Evolutionary conservation across 202 grass and related monocot species (phyloP).

Genomic region (Elaeis oleifera): DNA sequence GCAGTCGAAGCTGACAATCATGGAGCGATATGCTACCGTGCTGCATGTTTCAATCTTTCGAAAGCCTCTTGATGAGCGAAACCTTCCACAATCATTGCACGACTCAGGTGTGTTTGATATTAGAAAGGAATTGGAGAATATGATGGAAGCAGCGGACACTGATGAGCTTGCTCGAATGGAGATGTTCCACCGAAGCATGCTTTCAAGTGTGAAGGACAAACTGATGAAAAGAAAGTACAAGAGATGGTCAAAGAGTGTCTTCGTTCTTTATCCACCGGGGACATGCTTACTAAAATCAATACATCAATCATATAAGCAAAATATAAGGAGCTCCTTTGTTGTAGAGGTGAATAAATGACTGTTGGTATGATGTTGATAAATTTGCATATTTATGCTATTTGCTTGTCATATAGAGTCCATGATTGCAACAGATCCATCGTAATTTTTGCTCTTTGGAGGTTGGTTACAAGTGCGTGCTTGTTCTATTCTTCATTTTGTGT

Average conservation of each 20-base stretch:
- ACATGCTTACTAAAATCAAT: background rate
- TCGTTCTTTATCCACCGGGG: slow-evolving; percentile 51
- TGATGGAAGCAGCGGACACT: slow-evolving; percentile 51
- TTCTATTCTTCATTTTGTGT: too few relatives aligned
- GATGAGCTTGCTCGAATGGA: slow-evolving; percentile 76
- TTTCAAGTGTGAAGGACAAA: slow-evolving; percentile 83
- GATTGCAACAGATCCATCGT: too few relatives aligned
- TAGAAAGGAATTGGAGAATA: slow-evolving; percentile 75
- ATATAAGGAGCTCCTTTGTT: too few relatives aligned
- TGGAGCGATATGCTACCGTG: slow-evolving; percentile 84
- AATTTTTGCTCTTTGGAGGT: too few relatives aligned
- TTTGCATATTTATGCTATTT: too few relatives aligned
- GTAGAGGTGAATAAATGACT: too few relatives aligned
- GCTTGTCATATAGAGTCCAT: too few relatives aligned
- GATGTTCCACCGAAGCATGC: slow-evolving; percentile 73
- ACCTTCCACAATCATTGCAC: slow-evolving; percentile 48
- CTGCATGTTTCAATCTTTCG: slow-evolving; percentile 90
- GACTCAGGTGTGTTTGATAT: slow-evolving; percentile 74
- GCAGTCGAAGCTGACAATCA: slow-evolving; percentile 55
- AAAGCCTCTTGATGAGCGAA: slow-evolving; percentile 65
- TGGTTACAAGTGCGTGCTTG: too few relatives aligned
- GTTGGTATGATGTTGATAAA: too few relatives aligned
- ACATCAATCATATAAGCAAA: too few relatives aligned
- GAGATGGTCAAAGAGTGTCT: slow-evolving; percentile 72
- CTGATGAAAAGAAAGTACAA: slow-evolving; percentile 63